Base-by-base conservation (phyloP, 768 basidiomycete genomes). In the Mycena capillaripes region DNA sequence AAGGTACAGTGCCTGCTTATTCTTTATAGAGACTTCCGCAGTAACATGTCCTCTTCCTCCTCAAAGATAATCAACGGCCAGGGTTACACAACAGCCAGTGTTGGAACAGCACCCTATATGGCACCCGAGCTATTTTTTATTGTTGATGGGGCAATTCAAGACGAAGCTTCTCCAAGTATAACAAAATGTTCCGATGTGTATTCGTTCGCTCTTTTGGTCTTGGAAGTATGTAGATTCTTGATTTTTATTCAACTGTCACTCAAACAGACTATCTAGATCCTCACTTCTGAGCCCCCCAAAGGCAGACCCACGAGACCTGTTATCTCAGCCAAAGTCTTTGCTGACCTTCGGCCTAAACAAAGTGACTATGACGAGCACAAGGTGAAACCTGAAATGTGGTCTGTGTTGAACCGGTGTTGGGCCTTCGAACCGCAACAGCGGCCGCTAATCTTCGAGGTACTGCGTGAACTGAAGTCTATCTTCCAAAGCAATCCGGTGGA, bases 91-190 rank as follows among this genome's bases (percentile, higher is more conserved):
- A 70, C 74, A 8, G 21, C 38, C 30, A 73, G 64, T 46, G 53
- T 60, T 21, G 73, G 73, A 6, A 70, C 76, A 16, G 17, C 66
- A 9, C 75, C 73, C 2, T 78, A 74, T 53, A 75, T 76, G 73
- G 71, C 73, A 29, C 77, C 77, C 3, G 77, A 78, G 46, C 48
- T 72, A 10, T 68, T 78, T 25, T 23, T 56, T 4, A 46, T 69
- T 7, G 27, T 44, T 8, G 25, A 32, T 11, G 40, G 10, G 10
- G 40, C 8, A 17, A 42, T 4, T 42, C 40, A 42, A 42, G 8
- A 17, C 4, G 40, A 11, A 7, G 10, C 40, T 17, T 9, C 40
- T 16, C 10, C 40, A 6, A 36, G 53, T 19, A 55, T 27, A 3
- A 55, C 53, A 14, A 55, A 55, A 55, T 3, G 21, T 10, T 55